These are phyloP conservation scores for Endogone sp. DNA, from an alignment of 192 early-diverging fungal species.

Conservation along the genomic window DNA sequence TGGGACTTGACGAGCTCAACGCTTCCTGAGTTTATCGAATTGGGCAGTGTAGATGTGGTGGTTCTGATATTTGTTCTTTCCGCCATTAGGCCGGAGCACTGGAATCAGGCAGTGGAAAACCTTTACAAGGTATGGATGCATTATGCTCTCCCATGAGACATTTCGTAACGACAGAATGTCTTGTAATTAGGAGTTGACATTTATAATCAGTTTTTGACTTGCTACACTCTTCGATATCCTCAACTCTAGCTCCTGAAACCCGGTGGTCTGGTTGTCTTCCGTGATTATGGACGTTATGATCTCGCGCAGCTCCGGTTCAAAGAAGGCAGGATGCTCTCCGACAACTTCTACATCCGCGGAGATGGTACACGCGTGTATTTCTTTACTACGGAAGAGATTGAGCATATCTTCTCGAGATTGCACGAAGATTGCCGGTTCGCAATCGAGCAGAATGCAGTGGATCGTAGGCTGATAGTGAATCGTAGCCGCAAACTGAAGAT, in stretches of 20 bases:
- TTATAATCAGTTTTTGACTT: not conserved
- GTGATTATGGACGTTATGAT: conserved; percentile 98
- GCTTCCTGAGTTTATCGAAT: conserved; percentile 66
- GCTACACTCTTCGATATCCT: not conserved
- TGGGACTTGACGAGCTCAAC: conserved; percentile 84
- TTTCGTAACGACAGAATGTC: not conserved
- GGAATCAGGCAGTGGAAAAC: conserved; percentile 77
- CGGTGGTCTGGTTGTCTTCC: conserved; percentile 84
- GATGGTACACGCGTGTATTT: conserved; percentile 96
- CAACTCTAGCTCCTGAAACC: conserved; percentile 66
- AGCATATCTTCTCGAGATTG: conserved; percentile 44
- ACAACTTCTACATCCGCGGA: conserved; percentile 96
- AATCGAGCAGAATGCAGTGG: conserved; percentile 88
- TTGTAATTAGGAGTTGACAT: not conserved
- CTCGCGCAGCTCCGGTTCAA: conserved; percentile 97
- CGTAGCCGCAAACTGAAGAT: conserved; percentile 89
- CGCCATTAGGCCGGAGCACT: conserved; percentile 83
- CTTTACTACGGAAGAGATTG: conserved; percentile 61
- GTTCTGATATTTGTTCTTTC: conserved; percentile 96
- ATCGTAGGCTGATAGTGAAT: conserved; percentile 91
- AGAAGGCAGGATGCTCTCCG: conserved; percentile 78
- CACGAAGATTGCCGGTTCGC: conserved; percentile 42
- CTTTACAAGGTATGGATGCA: conserved; percentile 57
- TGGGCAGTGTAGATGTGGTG: conserved; percentile 83
- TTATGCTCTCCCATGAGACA: not conserved